Evolutionary conservation across 2,329 filamentous ascomycete species (phyloP).

Genomic region (Acephala macrosclerotiorum): DNA sequence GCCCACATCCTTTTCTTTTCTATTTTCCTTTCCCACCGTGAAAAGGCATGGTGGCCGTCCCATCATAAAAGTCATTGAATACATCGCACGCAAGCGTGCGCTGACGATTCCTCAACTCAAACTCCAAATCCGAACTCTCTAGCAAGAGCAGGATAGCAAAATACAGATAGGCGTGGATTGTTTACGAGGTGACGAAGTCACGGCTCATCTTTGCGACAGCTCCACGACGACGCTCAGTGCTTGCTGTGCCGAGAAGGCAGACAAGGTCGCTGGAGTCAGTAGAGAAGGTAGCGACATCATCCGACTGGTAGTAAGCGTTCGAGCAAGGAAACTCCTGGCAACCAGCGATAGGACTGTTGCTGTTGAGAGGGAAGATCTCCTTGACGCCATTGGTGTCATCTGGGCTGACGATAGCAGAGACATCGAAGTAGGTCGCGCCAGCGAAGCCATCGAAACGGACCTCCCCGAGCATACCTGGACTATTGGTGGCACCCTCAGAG

Average conservation of each 20-base stretch:
- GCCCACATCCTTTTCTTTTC: background rate
- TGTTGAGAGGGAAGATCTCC: slow-evolving; percentile 56
- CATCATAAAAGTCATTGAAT: slow-evolving; percentile 27
- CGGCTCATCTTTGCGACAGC: slow-evolving; percentile 24
- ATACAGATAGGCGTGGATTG: background rate
- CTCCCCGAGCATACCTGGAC: slow-evolving; percentile 59
- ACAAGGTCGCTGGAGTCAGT: slow-evolving; percentile 57
- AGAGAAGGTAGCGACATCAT: slow-evolving; percentile 63
- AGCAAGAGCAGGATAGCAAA: slow-evolving; percentile 5
- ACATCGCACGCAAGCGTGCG: slow-evolving; percentile 31
- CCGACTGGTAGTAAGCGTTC: slow-evolving; percentile 59
- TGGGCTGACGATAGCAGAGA: slow-evolving; percentile 63
- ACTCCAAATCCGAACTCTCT: slow-evolving; percentile 6
- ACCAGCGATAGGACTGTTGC: slow-evolving; percentile 53
- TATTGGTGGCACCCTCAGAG: slow-evolving; percentile 50
- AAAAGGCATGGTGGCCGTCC: background rate
- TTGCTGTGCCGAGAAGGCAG: slow-evolving; percentile 46
- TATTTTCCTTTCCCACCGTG: slow-evolving; percentile 7
- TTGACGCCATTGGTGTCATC: slow-evolving; percentile 59
- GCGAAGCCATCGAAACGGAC: slow-evolving; percentile 58
- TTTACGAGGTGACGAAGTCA: slow-evolving; percentile 30
- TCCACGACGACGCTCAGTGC: slow-evolving; percentile 26
- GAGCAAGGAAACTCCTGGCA: slow-evolving; percentile 60
- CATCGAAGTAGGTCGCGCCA: slow-evolving; percentile 62
- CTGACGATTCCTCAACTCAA: slow-evolving; percentile 20